Evolutionary conservation across 495 filamentous ascomycete genomes (phyloP).

Genomic region (Mycothermus thermophilus): DNA sequence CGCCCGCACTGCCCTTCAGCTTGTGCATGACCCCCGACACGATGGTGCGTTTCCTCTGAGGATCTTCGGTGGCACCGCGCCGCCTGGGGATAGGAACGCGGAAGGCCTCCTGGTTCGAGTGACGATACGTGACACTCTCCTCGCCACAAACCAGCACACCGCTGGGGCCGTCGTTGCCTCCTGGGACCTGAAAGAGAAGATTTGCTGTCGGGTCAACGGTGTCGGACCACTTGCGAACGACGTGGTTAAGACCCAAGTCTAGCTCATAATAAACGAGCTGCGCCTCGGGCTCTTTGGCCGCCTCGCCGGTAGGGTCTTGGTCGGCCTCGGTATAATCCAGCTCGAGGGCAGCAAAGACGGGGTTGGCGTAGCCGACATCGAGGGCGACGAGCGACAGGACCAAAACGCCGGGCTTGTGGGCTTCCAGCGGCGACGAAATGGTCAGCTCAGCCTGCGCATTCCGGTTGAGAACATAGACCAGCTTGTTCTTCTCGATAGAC

Average conservation of each 20-base stretch:
- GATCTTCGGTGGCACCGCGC: constrained; percentile 77
- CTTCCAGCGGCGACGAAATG: constrained; percentile 94
- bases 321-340: constrained; percentile 86
- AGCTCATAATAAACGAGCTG: constrained; percentile 93
- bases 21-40: constrained; percentile 91
- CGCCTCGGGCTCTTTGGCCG: constrained; percentile 71
- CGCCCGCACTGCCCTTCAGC: constrained; percentile 62
- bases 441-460: constrained; percentile 88
- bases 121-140: constrained; percentile 87
- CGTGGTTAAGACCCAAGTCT: constrained; percentile 91
- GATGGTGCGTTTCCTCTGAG: constrained; percentile 73
- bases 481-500: constrained; percentile 95
- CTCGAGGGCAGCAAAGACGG: constrained; percentile 87
- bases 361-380: constrained; percentile 94
- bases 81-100: constrained; percentile 81
- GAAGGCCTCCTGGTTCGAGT: constrained; percentile 81
- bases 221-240: constrained; percentile 90
- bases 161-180: constrained; percentile 83
- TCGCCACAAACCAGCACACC: constrained; percentile 91
- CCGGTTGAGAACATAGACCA: constrained; percentile 95
- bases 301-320: constrained; percentile 77
- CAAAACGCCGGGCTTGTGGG: constrained; percentile 85
- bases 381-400: constrained; percentile 76
- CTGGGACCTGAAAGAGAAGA: constrained; percentile 89
- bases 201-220: constrained; percentile 80